A percentile compares a stretch with the other conserved stretches of the same genome.
Conservation (phyloP, 345 rosid species). For the Camelina laxa region DNA sequence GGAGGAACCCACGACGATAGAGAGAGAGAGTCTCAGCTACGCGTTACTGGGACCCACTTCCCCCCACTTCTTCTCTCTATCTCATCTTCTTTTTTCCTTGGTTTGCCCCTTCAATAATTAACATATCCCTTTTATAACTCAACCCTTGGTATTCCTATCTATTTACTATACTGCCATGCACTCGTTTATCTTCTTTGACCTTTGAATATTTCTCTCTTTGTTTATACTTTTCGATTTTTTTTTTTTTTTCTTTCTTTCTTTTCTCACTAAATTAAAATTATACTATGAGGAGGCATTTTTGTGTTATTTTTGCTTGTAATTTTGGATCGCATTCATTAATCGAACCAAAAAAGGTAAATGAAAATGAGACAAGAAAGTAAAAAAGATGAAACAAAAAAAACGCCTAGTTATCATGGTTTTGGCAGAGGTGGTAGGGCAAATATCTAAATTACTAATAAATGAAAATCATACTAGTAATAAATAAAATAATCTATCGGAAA, state of each 20-base stretch:
- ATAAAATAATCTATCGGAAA: background rate
- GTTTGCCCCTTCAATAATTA: constrained; percentile 24
- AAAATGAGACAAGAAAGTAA: too few relatives aligned
- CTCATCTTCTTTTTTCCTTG: background rate
- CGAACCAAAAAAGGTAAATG: background rate
- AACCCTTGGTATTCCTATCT: background rate
- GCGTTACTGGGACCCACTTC: constrained; percentile 37
- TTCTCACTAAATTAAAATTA: background rate
- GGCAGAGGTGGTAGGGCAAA: too few relatives aligned
- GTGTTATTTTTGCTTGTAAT: background rate
- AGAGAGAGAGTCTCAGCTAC: constrained; percentile 10
- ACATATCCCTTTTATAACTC: background rate
- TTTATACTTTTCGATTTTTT: too few relatives aligned
- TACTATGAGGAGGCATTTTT: background rate
- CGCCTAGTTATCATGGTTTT: too few relatives aligned
- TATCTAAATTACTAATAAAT: too few relatives aligned
- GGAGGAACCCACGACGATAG: constrained; percentile 38
- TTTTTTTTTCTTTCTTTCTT: background rate
- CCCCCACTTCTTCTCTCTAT: constrained; percentile 15
- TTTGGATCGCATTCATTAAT: background rate
- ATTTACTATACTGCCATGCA: constrained; percentile 27
- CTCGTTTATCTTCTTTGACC: constrained; percentile 38
- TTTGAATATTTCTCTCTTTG: background rate
- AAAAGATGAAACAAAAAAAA: too few relatives aligned
- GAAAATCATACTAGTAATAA: too few relatives aligned